Percentiles rank a stretch among this genome's conserved stretches.
These are phyloP conservation scores for Ophiostoma sp. DNA, from an alignment of 2,329 filamentous ascomycete species.

Conservation along the genomic window DNA sequence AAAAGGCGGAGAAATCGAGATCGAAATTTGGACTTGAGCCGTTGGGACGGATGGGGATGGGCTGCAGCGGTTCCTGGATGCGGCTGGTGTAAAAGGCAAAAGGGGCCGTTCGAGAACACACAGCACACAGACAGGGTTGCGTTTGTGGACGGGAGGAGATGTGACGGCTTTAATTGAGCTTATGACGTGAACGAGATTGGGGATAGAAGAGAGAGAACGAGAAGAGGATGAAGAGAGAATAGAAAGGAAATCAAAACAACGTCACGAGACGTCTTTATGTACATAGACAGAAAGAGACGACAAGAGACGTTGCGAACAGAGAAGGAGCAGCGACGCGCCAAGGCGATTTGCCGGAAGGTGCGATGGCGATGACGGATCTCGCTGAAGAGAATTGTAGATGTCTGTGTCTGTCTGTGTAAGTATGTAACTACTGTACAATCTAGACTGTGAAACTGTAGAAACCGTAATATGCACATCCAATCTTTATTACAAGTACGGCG, in stretches of 20 bases:
- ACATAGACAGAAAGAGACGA: not conserved
- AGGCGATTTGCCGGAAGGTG: not conserved
- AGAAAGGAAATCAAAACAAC: not conserved
- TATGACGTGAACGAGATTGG: not conserved
- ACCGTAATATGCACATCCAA: too few species aligned
- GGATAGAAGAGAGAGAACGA: too few species aligned
- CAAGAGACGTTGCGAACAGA: not conserved
- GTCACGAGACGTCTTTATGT: not conserved
- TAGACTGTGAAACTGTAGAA: too few species aligned
- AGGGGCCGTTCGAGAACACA: not conserved
- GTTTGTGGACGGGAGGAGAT: not conserved
- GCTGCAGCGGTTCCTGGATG: not conserved
- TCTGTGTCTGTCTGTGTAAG: not conserved
- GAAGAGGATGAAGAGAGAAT: not conserved
- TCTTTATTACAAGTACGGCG: too few species aligned
- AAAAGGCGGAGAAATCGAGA: constrained; percentile 5
- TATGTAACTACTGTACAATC: too few species aligned
- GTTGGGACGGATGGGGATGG: not conserved
- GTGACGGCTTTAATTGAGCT: not conserved
- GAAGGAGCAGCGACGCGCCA: not conserved
- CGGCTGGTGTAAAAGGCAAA: not conserved
- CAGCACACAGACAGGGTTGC: not conserved
- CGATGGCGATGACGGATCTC: not conserved
- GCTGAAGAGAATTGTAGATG: not conserved
- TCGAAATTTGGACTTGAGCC: not conserved